Evolutionary conservation across 2,329 filamentous ascomycete genomes (phyloP).

Genomic region (Penicillium hordei): DNA sequence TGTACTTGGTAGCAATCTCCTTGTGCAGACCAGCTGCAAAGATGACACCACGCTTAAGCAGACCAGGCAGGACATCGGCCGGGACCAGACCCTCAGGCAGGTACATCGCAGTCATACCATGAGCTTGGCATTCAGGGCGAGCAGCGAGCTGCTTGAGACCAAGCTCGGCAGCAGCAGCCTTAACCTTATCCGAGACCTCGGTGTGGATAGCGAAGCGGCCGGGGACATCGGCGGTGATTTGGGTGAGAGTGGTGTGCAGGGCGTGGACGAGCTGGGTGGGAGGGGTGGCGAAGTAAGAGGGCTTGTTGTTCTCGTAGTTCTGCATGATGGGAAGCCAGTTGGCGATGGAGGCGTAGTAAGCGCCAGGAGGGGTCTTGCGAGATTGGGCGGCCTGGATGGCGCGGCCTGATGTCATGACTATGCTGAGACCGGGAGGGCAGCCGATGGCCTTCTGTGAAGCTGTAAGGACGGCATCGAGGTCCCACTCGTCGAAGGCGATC

Average conservation of each 20-base stretch:
- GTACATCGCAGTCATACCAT: conserved; percentile 97
- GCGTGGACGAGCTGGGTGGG: conserved; percentile 92
- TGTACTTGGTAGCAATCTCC: conserved; percentile 89
- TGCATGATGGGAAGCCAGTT: conserved; percentile 99
- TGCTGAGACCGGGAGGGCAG: conserved; percentile 88
- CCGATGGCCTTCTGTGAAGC: conserved; percentile 97
- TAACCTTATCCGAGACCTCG: conserved; percentile 78
- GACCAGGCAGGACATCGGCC: conserved; percentile 78
- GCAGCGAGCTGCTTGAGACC: conserved; percentile 84
- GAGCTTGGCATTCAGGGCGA: conserved; percentile 87
- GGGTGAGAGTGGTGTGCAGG: conserved; percentile 81
- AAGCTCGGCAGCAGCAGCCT: conserved; percentile 75
- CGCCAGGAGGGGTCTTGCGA: conserved; percentile 76
- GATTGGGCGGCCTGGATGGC: conserved; percentile 78
- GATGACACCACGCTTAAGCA: conserved; percentile 83
- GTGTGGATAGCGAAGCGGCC: conserved; percentile 82
- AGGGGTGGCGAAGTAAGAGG: conserved; percentile 96
- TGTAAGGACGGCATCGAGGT: conserved; percentile 86
- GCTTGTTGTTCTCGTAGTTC: conserved; percentile 97
- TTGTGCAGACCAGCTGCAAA: conserved; percentile 96
- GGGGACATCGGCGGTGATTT: conserved; percentile 76
- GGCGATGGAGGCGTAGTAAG: conserved; percentile 95
- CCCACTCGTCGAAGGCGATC: conserved; percentile 94
- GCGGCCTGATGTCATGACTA: conserved; percentile 87
- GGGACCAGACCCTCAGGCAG: conserved; percentile 80